These are phyloP conservation scores for Tricholomella constricta DNA, from an alignment of 768 basidiomycete species.

Conservation along the genomic window DNA sequence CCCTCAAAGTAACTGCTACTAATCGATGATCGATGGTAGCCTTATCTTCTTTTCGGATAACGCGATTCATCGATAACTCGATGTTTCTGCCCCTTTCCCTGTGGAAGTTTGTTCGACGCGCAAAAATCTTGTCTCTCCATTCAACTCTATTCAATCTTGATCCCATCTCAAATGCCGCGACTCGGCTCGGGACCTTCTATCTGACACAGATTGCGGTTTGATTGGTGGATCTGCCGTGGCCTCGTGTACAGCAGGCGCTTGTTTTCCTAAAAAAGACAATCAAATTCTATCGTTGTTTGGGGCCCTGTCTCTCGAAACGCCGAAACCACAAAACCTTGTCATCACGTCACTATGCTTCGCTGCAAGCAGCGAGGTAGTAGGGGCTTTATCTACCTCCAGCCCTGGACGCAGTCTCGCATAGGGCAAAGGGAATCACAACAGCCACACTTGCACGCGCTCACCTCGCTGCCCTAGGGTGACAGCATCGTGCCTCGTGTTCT, in stretches of 20 bases:
- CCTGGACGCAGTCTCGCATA: background rate
- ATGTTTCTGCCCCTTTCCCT: no score
- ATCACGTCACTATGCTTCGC: background rate
- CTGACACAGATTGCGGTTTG: background rate
- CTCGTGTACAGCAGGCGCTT: background rate
- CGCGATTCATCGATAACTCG: background rate
- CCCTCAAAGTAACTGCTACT: background rate
- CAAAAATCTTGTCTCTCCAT: background rate
- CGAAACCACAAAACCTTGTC: background rate
- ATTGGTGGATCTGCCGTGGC: background rate
- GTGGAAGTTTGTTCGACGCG: background rate
- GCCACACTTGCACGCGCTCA: constrained; percentile 10
- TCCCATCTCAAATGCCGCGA: background rate
- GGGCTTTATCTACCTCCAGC: background rate
- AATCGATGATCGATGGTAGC: background rate
- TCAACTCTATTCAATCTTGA: background rate
- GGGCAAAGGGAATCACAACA: background rate
- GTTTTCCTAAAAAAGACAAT: background rate
- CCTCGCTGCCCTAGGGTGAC: constrained; percentile 8
- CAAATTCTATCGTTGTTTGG: background rate
- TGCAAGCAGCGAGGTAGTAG: background rate
- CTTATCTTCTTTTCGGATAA: background rate
- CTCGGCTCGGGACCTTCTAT: background rate
- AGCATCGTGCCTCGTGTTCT: constrained; percentile 12
- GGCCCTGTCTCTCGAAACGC: no score